Percentiles rank a stretch among this genome's conserved stretches.
Conservation (phyloP, 495 filamentous ascomycete species). For the Haplographium delicatum region DNA sequence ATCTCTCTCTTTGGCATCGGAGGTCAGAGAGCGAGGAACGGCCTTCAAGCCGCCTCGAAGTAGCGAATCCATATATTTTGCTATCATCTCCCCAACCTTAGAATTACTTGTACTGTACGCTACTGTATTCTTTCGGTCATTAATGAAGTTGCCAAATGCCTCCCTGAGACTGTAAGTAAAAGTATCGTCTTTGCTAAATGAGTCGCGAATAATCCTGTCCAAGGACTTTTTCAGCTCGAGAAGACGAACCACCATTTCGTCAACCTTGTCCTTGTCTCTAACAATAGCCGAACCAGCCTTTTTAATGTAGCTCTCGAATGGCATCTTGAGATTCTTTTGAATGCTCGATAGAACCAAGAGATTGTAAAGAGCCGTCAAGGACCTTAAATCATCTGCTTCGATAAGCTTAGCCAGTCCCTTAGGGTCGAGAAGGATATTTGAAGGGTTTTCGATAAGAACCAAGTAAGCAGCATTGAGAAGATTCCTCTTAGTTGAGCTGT, state of each 20-base stretch:
- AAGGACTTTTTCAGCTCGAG: slow-evolving; percentile 77
- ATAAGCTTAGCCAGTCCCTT: slow-evolving; percentile 64
- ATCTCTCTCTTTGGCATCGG: slow-evolving; percentile 43
- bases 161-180: slow-evolving; percentile 75
- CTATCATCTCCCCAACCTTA: slow-evolving; percentile 97
- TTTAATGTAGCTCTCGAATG: slow-evolving; percentile 76
- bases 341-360: slow-evolving; percentile 63
- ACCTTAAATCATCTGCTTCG: slow-evolving; percentile 54
- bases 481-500: slow-evolving; percentile 71
- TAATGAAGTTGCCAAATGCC: slow-evolving; percentile 85
- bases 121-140: slow-evolving; percentile 64
- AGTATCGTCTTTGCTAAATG: slow-evolving; percentile 68
- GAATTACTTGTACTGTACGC: slow-evolving; percentile 76
- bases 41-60: slow-evolving; percentile 82
- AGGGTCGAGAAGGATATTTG: slow-evolving; percentile 54
- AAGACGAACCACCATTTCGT: slow-evolving; percentile 82
- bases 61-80: slow-evolving; percentile 90
- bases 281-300: slow-evolving; percentile 73
- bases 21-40: slow-evolving; percentile 52
- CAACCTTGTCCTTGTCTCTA: slow-evolving; percentile 66
- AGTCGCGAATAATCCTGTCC: slow-evolving; percentile 63
- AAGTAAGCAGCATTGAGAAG: slow-evolving; percentile 66
- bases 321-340: slow-evolving; percentile 55
- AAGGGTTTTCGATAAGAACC: slow-evolving; percentile 56
- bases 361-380: slow-evolving; percentile 70